Conservation (phyloP, 2,329 filamentous ascomycete species). For the Shiraia bambusicola region DNA sequence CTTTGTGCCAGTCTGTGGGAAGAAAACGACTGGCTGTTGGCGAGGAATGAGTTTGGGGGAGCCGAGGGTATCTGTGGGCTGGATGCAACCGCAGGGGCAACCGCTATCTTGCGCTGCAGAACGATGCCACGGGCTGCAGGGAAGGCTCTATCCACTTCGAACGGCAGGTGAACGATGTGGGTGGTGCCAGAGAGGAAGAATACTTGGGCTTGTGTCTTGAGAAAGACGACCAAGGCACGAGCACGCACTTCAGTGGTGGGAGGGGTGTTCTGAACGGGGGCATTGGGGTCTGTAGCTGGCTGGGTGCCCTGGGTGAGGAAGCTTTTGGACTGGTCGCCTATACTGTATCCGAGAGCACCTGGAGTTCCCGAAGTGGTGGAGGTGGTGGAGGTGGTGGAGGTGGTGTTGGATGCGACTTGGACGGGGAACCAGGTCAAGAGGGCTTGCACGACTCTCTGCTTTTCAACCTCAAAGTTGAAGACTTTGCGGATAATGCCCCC, state of each 20-base stretch:
- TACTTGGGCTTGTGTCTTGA: slow-evolving; percentile 90
- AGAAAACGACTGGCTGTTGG: slow-evolving; percentile 36
- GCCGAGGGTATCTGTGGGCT: slow-evolving; percentile 53
- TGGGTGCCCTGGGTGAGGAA: slow-evolving; percentile 39
- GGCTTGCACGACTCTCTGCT: slow-evolving; percentile 82
- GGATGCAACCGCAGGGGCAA: slow-evolving; percentile 44
- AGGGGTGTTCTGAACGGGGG: slow-evolving; percentile 17
- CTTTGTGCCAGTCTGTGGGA: slow-evolving; percentile 59
- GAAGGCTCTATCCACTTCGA: slow-evolving; percentile 86
- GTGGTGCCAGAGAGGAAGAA: slow-evolving; percentile 86
- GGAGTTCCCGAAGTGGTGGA: slow-evolving; percentile 9
- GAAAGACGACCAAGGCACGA: slow-evolving; percentile 79
- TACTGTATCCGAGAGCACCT: slow-evolving; percentile 15
- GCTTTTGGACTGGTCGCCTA: slow-evolving; percentile 17
- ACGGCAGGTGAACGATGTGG: slow-evolving; percentile 89
- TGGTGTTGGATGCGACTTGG: slow-evolving; percentile 24
- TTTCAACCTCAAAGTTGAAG: slow-evolving; percentile 83
- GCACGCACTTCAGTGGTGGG: slow-evolving; percentile 28
- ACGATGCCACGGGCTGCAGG: slow-evolving; percentile 80
- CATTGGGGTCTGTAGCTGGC: slow-evolving; percentile 32
- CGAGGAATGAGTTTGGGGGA: slow-evolving; percentile 82
- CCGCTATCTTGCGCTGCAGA: slow-evolving; percentile 74
- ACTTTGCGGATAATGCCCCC: slow-evolving; percentile 81
- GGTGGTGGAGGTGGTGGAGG: too few relatives aligned
- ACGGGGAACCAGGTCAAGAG: slow-evolving; percentile 79